Evolutionary conservation across 768 basidiomycete species (phyloP).

Genomic region (Collybiopsis confluens): DNA sequence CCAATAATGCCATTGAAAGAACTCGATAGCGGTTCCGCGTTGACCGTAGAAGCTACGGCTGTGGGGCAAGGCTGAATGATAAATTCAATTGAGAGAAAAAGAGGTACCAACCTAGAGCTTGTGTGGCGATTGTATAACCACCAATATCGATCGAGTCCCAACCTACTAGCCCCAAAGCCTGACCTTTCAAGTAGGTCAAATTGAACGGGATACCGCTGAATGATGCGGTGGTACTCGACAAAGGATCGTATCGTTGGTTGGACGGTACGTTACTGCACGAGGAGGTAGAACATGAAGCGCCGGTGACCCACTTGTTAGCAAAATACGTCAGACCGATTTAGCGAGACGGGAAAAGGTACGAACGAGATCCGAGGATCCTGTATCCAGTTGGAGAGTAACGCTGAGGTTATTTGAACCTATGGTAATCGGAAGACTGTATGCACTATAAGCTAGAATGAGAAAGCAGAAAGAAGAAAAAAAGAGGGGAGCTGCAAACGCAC

Average conservation of each 20-base stretch:
- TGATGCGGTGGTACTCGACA: conserved; percentile 25
- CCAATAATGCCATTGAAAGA: conserved; percentile 68
- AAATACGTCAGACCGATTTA: conserved; percentile 1
- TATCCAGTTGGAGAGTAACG: conserved; percentile 70
- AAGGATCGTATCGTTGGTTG: conserved; percentile 55
- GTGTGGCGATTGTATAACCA: conserved; percentile 56
- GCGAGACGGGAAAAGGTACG: conserved; percentile 1
- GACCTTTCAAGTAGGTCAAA: conserved; percentile 59
- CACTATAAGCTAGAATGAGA: conserved; percentile 30
- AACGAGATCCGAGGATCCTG: conserved; percentile 79
- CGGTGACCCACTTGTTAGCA: conserved; percentile 66
- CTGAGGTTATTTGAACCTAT: conserved; percentile 48
- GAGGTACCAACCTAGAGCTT: conserved; percentile 56
- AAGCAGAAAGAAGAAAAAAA: not conserved
- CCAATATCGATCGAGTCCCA: conserved; percentile 68
- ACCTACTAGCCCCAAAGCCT: conserved; percentile 56
- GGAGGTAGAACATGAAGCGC: conserved; percentile 55
- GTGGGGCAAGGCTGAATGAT: not conserved
- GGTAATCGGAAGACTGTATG: conserved; percentile 58
- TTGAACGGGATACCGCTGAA: conserved; percentile 39
- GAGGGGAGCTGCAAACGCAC: conserved; percentile 46
- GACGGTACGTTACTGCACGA: conserved; percentile 39
- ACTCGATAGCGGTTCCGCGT: conserved; percentile 51
- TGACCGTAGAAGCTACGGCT: conserved; percentile 59
- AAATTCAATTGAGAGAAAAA: conserved; percentile 13